A percentile compares a stretch with the other conserved stretches of the same genome.
Evolutionary conservation across 371 early-diverging fungal species (phyloP).

Genomic region (Apophysomyces variabilis): DNA sequence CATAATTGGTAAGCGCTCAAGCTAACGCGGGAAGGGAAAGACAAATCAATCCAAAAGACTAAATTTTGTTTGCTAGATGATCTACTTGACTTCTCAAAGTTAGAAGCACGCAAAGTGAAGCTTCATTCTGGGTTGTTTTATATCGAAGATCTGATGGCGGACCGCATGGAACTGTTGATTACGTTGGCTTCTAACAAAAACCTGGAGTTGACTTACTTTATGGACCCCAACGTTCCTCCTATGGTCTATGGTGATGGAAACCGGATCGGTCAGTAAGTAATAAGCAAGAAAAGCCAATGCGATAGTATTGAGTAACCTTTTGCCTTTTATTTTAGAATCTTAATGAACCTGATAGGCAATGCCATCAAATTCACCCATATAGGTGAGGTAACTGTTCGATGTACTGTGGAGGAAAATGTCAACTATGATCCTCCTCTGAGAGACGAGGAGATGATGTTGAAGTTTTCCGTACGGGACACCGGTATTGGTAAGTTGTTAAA

Average conservation of each 20-base stretch:
- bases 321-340: constrained; percentile 20
- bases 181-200: constrained; percentile 58
- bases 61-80: constrained; percentile 36
- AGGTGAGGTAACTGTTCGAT: constrained; percentile 54
- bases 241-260: constrained; percentile 54
- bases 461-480: constrained; percentile 49
- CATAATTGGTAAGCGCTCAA: constrained; percentile 46
- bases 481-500: constrained; percentile 48
- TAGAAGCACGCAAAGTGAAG: constrained; percentile 67
- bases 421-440: constrained; percentile 15
- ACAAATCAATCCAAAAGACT: no score
- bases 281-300: neutral
- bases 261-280: constrained; percentile 48
- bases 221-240: constrained; percentile 42
- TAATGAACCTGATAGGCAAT: constrained; percentile 48
- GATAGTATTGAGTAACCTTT: neutral
- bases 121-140: constrained; percentile 56
- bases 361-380: constrained; percentile 61
- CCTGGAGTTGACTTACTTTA: constrained; percentile 53
- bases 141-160: constrained; percentile 59
- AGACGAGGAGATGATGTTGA: constrained; percentile 31
- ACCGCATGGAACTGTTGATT: constrained; percentile 58
- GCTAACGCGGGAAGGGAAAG: no score
- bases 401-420: constrained; percentile 35
- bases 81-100: constrained; percentile 64